phyloP scores from a whole-genome alignment of 2,329 filamentous ascomycete species.

The Fonsecaea multimorphosa region DNA sequence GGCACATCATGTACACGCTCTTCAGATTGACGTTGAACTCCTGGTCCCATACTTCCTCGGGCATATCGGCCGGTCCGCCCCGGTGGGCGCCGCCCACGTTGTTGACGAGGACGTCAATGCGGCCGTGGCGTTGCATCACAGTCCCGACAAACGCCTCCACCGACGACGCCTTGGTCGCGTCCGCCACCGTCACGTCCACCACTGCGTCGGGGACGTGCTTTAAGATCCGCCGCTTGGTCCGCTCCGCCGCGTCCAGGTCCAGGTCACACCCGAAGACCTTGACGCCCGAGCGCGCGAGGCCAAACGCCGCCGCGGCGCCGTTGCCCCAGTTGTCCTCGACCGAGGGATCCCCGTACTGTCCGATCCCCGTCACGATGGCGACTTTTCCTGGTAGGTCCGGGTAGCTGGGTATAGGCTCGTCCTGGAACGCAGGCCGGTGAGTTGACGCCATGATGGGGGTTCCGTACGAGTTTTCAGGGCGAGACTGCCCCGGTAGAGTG shows the following conservation, averaged over 20 bases:
- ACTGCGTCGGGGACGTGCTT: neutral
- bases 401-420: slow-evolving; percentile 6
- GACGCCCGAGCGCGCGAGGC: slow-evolving; percentile 15
- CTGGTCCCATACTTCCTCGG: slow-evolving; percentile 58
- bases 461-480: neutral
- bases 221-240: slow-evolving; percentile 7
- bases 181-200: slow-evolving; percentile 8
- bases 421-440: neutral
- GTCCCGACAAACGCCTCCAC: slow-evolving; percentile 61
- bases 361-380: slow-evolving; percentile 21
- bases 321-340: slow-evolving; percentile 19
- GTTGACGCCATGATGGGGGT: neutral
- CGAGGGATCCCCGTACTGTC: slow-evolving; percentile 9
- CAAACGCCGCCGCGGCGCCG: slow-evolving; percentile 20
- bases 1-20: slow-evolving; percentile 60
- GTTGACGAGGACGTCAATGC: slow-evolving; percentile 63
- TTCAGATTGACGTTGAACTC: slow-evolving; percentile 65
- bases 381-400: slow-evolving; percentile 22
- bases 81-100: slow-evolving; percentile 65
- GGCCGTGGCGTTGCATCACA: slow-evolving; percentile 59
- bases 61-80: slow-evolving; percentile 56
- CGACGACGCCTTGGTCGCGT: neutral
- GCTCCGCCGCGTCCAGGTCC: slow-evolving; percentile 14
- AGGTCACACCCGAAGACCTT: slow-evolving; percentile 26
- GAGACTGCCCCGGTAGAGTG: neutral